phyloP scores from a whole-genome alignment of 2,329 filamentous ascomycete species.

The Aureobasidium sp. region DNA sequence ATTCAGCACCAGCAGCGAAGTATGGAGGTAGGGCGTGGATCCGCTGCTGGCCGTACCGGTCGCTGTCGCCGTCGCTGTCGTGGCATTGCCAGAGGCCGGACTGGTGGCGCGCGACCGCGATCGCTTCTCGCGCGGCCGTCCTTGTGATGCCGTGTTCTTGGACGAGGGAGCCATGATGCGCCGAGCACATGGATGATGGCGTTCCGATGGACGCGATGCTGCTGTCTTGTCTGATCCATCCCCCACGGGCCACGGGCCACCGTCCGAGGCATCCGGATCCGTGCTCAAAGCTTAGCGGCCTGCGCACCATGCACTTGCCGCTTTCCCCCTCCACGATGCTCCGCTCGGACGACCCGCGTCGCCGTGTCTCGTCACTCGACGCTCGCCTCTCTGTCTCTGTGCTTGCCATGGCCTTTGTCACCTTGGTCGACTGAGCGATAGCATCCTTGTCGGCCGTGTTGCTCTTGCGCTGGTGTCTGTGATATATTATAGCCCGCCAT shows the following conservation, averaged over 20 bases:
- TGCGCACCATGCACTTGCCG: no score
- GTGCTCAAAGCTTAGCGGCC: no score
- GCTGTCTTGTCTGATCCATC: background rate
- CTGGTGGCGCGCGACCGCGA: conserved; percentile 74
- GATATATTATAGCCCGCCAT: background rate
- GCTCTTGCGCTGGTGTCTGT: no score
- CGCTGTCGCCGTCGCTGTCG: conserved; percentile 41
- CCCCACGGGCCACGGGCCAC: background rate
- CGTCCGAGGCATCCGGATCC: no score
- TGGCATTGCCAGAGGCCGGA: conserved; percentile 49
- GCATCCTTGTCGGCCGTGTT: background rate
- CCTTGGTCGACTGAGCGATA: no score
- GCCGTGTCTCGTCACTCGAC: no score
- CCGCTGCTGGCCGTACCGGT: conserved; percentile 46
- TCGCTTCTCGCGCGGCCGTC: conserved; percentile 47
- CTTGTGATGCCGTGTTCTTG: conserved; percentile 27
- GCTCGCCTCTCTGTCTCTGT: no score
- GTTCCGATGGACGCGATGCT: no score
- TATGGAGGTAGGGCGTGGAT: conserved; percentile 56
- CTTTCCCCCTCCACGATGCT: background rate
- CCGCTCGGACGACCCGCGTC: no score
- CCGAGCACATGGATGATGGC: background rate
- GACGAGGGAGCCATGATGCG: conserved; percentile 20
- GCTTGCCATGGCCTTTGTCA: no score
- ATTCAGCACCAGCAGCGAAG: conserved; percentile 46